Conservation (phyloP, 345 rosid species). For the Ceriops decandra region DNA sequence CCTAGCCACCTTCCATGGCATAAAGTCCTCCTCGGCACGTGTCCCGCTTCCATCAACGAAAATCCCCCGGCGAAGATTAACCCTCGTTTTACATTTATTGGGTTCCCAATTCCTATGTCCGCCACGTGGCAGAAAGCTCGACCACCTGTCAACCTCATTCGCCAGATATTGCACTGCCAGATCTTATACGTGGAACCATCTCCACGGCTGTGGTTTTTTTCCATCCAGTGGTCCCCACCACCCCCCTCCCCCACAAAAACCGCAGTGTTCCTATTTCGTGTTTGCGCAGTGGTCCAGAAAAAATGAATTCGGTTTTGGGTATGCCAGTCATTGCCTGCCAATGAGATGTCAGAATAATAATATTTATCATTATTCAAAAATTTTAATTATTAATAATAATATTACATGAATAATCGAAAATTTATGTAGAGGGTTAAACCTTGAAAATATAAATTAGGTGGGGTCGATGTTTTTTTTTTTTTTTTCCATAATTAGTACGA, state of each 20-base stretch:
- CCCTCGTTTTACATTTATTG: neutral
- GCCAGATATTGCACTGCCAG: slow-evolving; percentile 9
- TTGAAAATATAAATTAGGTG: too few species aligned
- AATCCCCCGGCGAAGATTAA: neutral
- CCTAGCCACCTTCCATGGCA: neutral
- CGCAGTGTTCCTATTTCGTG: neutral
- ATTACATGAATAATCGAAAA: too few species aligned
- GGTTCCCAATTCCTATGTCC: neutral
- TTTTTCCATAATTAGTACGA: too few species aligned
- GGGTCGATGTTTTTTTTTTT: too few species aligned
- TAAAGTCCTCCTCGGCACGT: neutral
- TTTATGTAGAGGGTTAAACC: too few species aligned
- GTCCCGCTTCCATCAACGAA: neutral
- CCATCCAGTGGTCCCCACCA: neutral
- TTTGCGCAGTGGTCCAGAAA: slow-evolving; percentile 10
- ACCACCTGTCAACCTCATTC: slow-evolving; percentile 24
- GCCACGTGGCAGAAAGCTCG: slow-evolving; percentile 13
- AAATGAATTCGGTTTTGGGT: slow-evolving; percentile 1
- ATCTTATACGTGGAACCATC: slow-evolving; percentile 23
- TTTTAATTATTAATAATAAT: too few species aligned
- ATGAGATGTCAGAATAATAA: neutral
- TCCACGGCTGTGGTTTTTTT: neutral
- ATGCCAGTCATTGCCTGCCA: neutral
- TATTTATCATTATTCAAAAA: neutral
- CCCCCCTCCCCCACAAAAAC: slow-evolving; percentile 13